These are phyloP conservation scores for Boletus coccyginus DNA, from an alignment of 768 basidiomycete genomes.

Conservation along the genomic window DNA sequence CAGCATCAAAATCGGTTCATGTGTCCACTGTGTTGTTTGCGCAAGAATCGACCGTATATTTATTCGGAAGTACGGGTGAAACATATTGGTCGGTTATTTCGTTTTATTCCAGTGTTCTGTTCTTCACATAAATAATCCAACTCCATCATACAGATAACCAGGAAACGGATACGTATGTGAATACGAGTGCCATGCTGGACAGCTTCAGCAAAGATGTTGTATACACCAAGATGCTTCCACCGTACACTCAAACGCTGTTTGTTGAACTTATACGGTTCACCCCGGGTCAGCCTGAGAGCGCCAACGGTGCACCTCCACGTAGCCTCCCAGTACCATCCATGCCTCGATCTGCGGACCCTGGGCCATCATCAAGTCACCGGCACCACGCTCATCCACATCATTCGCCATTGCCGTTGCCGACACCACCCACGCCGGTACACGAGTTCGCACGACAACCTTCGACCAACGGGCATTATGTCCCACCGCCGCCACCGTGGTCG, in stretches of 20 bases:
- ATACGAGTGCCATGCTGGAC: conserved; percentile 72
- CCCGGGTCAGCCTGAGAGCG: conserved; percentile 30
- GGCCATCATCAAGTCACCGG: conserved; percentile 30
- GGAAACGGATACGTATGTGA: conserved; percentile 61
- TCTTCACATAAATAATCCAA: not conserved
- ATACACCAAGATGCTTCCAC: conserved; percentile 62
- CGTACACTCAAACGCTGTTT: conserved; percentile 65
- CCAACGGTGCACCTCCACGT: conserved; percentile 21
- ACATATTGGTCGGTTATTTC: conserved; percentile 47
- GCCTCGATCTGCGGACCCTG: conserved; percentile 25
- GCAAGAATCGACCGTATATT: conserved; percentile 67
- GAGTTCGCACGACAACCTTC: conserved; percentile 31
- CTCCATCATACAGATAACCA: conserved; percentile 36
- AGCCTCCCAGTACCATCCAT: conserved; percentile 13
- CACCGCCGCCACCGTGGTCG: conserved; percentile 35
- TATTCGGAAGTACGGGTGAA: conserved; percentile 77
- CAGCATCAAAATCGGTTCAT: conserved; percentile 44
- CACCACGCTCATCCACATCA: conserved; percentile 30
- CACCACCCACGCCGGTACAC: conserved; percentile 35
- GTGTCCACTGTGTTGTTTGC: conserved; percentile 77
- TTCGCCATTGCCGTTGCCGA: conserved; percentile 30
- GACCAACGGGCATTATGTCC: conserved; percentile 34
- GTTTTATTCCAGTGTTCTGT: not conserved
- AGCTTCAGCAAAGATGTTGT: conserved; percentile 70
- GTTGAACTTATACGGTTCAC: conserved; percentile 62